Base-by-base conservation (phyloP, 176 grass and related monocot species). In the Secale cereale region DNA sequence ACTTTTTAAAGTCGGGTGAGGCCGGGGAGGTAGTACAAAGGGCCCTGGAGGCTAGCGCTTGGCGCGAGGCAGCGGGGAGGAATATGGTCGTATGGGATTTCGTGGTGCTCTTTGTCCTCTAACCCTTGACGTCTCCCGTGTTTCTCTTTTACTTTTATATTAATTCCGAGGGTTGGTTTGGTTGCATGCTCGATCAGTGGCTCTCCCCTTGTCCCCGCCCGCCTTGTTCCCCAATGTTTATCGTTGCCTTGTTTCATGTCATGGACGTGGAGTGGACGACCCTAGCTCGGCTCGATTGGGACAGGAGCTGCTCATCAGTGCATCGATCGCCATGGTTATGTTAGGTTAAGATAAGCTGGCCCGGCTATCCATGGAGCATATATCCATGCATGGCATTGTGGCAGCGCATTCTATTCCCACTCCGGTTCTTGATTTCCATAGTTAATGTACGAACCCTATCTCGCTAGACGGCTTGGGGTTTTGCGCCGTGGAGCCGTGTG, bases 41-140 rank as follows among this genome's bases (percentile, higher is more conserved):
- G 41, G 52, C 48, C 11, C 39, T 90, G 93, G 89, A 91, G 12
- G 31, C 70, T 95, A 93, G 87, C 72, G 78, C 71, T 95, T 98
- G 96, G 93, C 92, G 28, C 20, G 76, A 81, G 89, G 83, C 85
- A 64, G 43, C 43, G 45, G 78, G 65, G 84, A 52, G 84, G 94
- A 97, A 97, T 97, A 93, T 87, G 87, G 89, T 61, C 87, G 89
- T 91, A 78, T 89, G 88, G 91, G 87, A 85, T 83, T 90, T 87
- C 93, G 86, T 79, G 93, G 90, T 82, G 88, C 56, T 46, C 77
- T 90, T 91, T 95, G 87, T 95, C 89, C 27, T 74, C 75, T 89
- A 72, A 87, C 76, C 62, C 86, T 89, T 91, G 86, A 77, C 88
- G 66, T 74, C 54, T 57, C 19, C 1, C 28, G 15, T 29, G 26